phyloP scores from a whole-genome alignment of 2,329 filamentous ascomycete genomes.

The Ambrosiella xylebori region DNA sequence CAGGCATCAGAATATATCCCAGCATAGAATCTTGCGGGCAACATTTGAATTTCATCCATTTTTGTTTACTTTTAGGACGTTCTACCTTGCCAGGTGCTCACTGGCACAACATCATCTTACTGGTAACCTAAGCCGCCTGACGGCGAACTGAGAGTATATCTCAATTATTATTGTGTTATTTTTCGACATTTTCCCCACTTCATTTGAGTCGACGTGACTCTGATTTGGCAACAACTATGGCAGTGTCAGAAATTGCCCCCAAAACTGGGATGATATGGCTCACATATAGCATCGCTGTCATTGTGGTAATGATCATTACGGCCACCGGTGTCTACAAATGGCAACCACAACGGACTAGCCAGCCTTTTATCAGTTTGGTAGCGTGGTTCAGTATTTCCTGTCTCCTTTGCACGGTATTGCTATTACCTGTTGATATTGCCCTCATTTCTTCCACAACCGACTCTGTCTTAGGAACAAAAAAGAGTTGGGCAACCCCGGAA shows the following conservation, averaged over 20 bases:
- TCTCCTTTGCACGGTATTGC: constrained; percentile 76
- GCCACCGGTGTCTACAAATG: constrained; percentile 81
- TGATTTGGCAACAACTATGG: neutral
- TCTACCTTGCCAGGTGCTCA: too few species aligned
- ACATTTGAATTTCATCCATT: too few species aligned
- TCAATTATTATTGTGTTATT: neutral
- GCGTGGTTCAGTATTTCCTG: constrained; percentile 75
- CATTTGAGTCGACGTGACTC: neutral
- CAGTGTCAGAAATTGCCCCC: neutral
- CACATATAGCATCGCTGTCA: constrained; percentile 70
- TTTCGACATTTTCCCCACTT: neutral
- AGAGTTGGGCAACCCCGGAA: constrained; percentile 82
- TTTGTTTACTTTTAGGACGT: too few species aligned
- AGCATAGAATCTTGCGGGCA: too few species aligned
- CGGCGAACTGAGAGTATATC: neutral
- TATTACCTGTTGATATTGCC: constrained; percentile 89
- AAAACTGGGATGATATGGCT: constrained; percentile 86
- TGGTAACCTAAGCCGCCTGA: neutral
- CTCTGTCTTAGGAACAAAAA: constrained; percentile 61
- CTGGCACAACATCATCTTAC: neutral
- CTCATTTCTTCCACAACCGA: constrained; percentile 78
- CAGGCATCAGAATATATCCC: too few species aligned
- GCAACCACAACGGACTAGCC: constrained; percentile 76
- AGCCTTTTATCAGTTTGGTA: constrained; percentile 62
- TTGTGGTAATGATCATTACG: constrained; percentile 56